Evolutionary conservation across 176 grass and related monocot genomes (phyloP), one percentile per base, ranked within the genome.

Genomic region (Zizania latifolia): DNA sequence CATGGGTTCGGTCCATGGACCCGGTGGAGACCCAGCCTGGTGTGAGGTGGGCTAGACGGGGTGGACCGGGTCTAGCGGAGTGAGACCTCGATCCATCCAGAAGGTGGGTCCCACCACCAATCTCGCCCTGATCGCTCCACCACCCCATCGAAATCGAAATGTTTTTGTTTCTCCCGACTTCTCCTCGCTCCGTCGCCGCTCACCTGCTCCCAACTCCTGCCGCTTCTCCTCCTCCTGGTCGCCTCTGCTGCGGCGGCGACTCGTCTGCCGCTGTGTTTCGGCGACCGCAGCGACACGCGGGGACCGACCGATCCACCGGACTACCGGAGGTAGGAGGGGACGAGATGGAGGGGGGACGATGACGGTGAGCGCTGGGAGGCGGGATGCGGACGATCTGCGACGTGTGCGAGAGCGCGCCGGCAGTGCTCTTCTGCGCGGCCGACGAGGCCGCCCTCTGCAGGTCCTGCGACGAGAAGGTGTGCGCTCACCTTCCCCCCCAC

Each of bases 341-440:
- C 36, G 62, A 58, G 38, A 56, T 67, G 6, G 22, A 55, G 77
- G 77, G 55, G 62, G 55, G 30, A 1, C 72, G 68, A 80, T 84
- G 82, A 83, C 44, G 24, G 55, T 35, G 62, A 38, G 58, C 40
- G 67, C 78, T 27, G 68, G 65, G 65, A 6, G 61, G 51, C 55
- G 81, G 70, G 81, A 98, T 98, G 94, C 91, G 90, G 81, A 92
- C 90, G 82, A 94, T 98, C 80, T 98, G 94, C 83, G 94, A 98
- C 70, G 94, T 94, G 37, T 98, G 94, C 84, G 94, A 98, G 81
- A 88, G 86, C 76, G 91, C 94, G 44, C 78, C 89, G 38, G 91
- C 94, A 43, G 90, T 87, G 62, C 91, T 98, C 61, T 98, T 98
- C 89, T 98, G 94, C 48, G 94, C 91, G 27, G 94, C 94, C 54